These are phyloP conservation scores for Kodamaea kaohsiungensis DNA, from an alignment of 805 yeast species.

Conservation along the genomic window DNA sequence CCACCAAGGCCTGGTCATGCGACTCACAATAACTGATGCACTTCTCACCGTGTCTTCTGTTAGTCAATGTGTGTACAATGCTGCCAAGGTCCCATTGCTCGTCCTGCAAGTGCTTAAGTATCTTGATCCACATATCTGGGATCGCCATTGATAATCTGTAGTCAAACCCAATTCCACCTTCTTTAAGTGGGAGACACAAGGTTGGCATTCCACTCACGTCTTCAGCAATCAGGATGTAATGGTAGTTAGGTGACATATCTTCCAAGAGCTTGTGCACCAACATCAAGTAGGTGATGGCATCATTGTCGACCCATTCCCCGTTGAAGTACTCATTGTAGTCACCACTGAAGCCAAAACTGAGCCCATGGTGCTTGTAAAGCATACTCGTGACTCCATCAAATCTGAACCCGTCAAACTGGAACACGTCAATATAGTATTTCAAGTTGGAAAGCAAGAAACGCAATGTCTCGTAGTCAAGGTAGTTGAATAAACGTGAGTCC, in stretches of 20 bases:
- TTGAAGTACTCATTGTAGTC: conserved; percentile 89
- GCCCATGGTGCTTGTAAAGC: conserved; percentile 91
- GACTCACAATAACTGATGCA: conserved; percentile 93
- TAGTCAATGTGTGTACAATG: conserved; percentile 79
- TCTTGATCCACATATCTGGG: conserved; percentile 99
- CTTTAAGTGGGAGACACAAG: conserved; percentile 66
- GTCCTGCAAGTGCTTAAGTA: conserved; percentile 78
- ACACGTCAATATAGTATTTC: conserved; percentile 80
- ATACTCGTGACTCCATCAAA: conserved; percentile 96
- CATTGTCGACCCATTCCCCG: conserved; percentile 76
- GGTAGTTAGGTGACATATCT: conserved; percentile 44
- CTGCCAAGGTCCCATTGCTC: conserved; percentile 90
- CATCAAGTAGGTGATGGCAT: conserved; percentile 84
- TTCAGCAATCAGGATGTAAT: conserved; percentile 83
- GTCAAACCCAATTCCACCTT: conserved; percentile 93
- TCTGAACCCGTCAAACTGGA: conserved; percentile 90
- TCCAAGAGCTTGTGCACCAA: conserved; percentile 80
- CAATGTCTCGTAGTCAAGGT: conserved; percentile 87
- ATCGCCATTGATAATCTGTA: conserved; percentile 95
- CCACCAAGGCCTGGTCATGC: conserved; percentile 97
- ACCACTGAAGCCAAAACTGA: conserved; percentile 88
- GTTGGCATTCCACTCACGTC: conserved; percentile 99
- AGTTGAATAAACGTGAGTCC: conserved; percentile 96
- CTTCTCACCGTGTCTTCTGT: conserved; percentile 83
- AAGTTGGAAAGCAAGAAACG: conserved; percentile 83